These are phyloP conservation scores for Paramecium sexaurelia DNA, from an alignment of 73 alveolate species.

Conservation along the genomic window DNA sequence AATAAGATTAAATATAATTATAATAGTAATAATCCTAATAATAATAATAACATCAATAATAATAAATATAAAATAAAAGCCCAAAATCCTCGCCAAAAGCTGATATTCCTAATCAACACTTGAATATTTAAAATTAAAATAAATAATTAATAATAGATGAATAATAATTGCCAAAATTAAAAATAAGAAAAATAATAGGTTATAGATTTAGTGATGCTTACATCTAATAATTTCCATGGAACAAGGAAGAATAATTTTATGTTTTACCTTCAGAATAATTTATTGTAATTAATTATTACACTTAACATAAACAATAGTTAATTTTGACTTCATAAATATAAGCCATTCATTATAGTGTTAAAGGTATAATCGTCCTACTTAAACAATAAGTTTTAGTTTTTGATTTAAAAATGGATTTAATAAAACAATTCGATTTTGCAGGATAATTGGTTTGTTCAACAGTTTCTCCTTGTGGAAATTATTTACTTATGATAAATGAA, in stretches of 20 bases:
- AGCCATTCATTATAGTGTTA: neutral
- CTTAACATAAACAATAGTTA: neutral
- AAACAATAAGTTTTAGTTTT: neutral
- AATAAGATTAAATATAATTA: neutral
- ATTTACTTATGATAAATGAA: neutral
- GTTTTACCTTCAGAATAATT: constrained; percentile 24
- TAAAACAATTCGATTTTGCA: neutral
- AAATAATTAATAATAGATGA: constrained; percentile 28
- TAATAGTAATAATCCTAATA: neutral
- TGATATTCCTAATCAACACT: neutral
- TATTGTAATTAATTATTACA: neutral
- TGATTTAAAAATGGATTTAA: constrained; percentile 7
- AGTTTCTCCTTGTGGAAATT: constrained; percentile 39
- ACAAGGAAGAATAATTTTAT: constrained; percentile 4
- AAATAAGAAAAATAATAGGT: neutral
- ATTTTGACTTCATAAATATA: neutral
- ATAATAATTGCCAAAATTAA: constrained; percentile 14
- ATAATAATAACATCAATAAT: neutral
- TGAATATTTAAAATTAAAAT: constrained; percentile 13
- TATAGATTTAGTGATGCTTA: neutral
- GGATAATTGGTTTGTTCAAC: constrained; percentile 10
- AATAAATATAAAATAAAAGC: neutral
- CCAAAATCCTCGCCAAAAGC: constrained; percentile 15
- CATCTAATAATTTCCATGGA: constrained; percentile 43
- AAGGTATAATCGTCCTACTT: neutral